Evolutionary conservation across 2,329 filamentous ascomycete species (phyloP).

Genomic region (Xylaria sp.): DNA sequence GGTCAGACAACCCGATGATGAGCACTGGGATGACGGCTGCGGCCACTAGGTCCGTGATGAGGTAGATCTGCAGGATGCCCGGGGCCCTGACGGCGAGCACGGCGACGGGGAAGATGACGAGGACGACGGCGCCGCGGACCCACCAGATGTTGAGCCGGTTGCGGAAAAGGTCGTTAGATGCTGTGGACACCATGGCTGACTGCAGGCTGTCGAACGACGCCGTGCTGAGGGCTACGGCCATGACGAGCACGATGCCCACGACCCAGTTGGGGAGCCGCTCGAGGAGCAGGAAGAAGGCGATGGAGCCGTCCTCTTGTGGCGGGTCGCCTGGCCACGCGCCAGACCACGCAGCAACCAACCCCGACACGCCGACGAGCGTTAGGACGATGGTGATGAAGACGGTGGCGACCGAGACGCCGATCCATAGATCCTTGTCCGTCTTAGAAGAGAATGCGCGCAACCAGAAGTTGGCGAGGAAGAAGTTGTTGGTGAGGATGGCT

Average conservation of each 20-base stretch:
- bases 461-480: conserved; percentile 86
- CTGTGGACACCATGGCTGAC: conserved; percentile 83
- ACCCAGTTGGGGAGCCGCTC: conserved; percentile 77
- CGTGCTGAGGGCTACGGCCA: conserved; percentile 77
- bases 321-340: conserved; percentile 71
- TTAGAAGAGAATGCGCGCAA: conserved; percentile 81
- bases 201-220: conserved; percentile 82
- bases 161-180: conserved; percentile 83
- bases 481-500: conserved; percentile 82
- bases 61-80: conserved; percentile 78
- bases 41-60: conserved; percentile 81
- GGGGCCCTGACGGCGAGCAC: conserved; percentile 76
- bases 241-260: conserved; percentile 80
- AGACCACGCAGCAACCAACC: conserved; percentile 79
- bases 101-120: conserved; percentile 75
- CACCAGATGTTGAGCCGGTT: conserved; percentile 79
- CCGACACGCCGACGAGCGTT: conserved; percentile 73
- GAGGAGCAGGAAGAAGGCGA: conserved; percentile 78
- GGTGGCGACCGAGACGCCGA: conserved; percentile 73
- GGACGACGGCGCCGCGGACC: conserved; percentile 71
- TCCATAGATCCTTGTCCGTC: conserved; percentile 77
- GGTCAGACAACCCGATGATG: conserved; percentile 71
- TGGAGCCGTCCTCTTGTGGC: conserved; percentile 62
- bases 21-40: conserved; percentile 77
- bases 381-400: conserved; percentile 70